A percentile compares a stretch with the other conserved stretches of the same genome.
phyloP scores from a whole-genome alignment of 176 grass and related monocot genomes.

The Oryza officinalis region DNA sequence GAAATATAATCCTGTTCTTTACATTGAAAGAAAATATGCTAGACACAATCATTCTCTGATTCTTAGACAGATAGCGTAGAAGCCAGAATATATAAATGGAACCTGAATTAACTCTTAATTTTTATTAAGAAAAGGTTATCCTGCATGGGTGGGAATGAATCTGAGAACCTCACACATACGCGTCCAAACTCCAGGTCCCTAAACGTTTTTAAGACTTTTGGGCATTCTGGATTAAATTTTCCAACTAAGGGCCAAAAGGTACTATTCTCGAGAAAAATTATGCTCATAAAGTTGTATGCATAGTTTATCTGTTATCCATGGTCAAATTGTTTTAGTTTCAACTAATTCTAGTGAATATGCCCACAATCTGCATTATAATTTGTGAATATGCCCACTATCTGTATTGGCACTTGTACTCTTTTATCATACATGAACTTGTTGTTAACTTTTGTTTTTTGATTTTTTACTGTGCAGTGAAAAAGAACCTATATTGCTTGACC shows the following conservation, averaged over 20 bases:
- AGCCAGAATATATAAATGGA: too few species aligned
- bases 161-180: not conserved
- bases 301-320: not conserved
- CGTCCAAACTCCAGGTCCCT: not conserved
- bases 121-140: not conserved
- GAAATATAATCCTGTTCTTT: too few species aligned
- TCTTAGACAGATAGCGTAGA: too few species aligned
- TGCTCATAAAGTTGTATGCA: not conserved
- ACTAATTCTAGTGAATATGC: slow-evolving; percentile 25
- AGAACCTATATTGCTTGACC: slow-evolving; percentile 70
- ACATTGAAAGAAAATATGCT: too few species aligned
- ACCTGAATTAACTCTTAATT: too few species aligned
- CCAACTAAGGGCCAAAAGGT: not conserved
- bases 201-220: not conserved
- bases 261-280: slow-evolving; percentile 7
- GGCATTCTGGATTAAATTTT: not conserved
- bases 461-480: slow-evolving; percentile 68
- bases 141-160: not conserved
- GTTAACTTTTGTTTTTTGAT: slow-evolving; percentile 31
- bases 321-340: slow-evolving; percentile 9
- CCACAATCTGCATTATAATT: not conserved
- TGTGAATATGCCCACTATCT: not conserved
- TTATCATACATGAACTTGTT: slow-evolving; percentile 21
- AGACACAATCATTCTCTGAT: too few species aligned
- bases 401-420: not conserved